Percentiles rank a stretch among this genome's conserved stretches.
phyloP scores from a whole-genome alignment of 192 early-diverging fungal species.

The Coemansia sp. region DNA sequence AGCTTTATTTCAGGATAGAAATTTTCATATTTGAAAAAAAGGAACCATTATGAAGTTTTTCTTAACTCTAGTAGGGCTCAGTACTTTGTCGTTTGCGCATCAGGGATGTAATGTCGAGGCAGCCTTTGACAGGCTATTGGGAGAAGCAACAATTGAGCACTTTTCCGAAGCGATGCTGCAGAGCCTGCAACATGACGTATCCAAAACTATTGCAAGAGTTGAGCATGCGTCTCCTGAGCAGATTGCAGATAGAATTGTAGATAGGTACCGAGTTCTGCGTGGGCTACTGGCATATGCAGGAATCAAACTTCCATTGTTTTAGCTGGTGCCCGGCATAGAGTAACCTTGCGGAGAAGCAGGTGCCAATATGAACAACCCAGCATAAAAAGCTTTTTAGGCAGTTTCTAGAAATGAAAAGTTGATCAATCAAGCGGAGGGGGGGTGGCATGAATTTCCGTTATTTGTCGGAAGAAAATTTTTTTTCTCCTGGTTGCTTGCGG shows the following conservation, averaged over 20 bases:
- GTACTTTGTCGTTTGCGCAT: conserved; percentile 10
- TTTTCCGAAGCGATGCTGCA: conserved; percentile 28
- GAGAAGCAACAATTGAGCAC: conserved; percentile 18
- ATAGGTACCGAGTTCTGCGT: conserved; percentile 26
- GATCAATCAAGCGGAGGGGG: too few relatives aligned
- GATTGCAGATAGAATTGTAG: conserved; percentile 24
- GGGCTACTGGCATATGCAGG: conserved; percentile 20
- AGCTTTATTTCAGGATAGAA: too few relatives aligned
- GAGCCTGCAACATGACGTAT: conserved; percentile 23
- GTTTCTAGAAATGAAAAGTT: too few relatives aligned
- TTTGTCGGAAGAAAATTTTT: too few relatives aligned
- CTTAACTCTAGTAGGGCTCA: background rate
- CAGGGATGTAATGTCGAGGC: conserved; percentile 33
- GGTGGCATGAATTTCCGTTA: too few relatives aligned
- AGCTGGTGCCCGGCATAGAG: too few relatives aligned
- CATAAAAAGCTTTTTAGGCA: too few relatives aligned
- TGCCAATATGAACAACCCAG: too few relatives aligned
- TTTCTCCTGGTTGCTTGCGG: too few relatives aligned
- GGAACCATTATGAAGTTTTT: background rate
- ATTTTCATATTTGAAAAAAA: background rate
- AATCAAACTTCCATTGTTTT: conserved; percentile 21
- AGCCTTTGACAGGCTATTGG: conserved; percentile 23
- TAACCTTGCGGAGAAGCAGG: too few relatives aligned
- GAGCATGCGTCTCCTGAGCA: conserved; percentile 12
- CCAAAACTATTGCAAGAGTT: conserved; percentile 7